Percentiles rank a stretch among this genome's conserved stretches.
Conservation (phyloP, 306 rosid genomes). For the Quillaja saponaria region DNA sequence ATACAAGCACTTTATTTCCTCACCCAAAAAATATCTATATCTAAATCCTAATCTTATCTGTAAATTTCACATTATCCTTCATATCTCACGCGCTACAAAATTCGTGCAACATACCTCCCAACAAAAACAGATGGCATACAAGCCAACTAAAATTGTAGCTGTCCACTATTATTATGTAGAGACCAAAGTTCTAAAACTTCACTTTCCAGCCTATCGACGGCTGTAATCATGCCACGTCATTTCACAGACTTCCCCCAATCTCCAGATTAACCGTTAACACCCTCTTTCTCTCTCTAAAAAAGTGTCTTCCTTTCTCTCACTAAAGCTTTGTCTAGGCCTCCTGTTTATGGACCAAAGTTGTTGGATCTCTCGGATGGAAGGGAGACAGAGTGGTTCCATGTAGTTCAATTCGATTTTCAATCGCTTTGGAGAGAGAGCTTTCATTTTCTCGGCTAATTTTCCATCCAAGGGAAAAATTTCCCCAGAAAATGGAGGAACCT, state of each 20-base stretch:
- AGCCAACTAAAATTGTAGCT: neutral
- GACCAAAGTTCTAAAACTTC: no score
- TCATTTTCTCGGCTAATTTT: constrained; percentile 16
- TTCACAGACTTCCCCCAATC: neutral
- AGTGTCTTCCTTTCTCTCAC: neutral
- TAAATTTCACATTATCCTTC: neutral
- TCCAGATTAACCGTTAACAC: constrained; percentile 7
- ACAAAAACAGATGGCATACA: neutral
- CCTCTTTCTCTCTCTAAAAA: neutral
- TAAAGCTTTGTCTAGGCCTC: neutral
- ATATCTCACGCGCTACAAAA: neutral
- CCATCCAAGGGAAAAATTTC: neutral
- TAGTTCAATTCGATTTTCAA: neutral
- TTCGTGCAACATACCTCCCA: neutral
- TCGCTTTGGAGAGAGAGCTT: neutral
- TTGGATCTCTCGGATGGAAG: neutral
- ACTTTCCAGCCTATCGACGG: constrained; percentile 34
- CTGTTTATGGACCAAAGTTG: constrained; percentile 1
- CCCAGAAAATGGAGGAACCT: constrained; percentile 62
- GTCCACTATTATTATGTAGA: no score
- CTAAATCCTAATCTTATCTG: neutral
- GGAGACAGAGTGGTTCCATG: constrained; percentile 20
- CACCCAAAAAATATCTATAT: no score
- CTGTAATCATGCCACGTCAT: constrained; percentile 33
- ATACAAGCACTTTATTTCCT: no score